phyloP scores from a whole-genome alignment of 1,284 basidiomycete genomes.

The Abortiporus biennis region DNA sequence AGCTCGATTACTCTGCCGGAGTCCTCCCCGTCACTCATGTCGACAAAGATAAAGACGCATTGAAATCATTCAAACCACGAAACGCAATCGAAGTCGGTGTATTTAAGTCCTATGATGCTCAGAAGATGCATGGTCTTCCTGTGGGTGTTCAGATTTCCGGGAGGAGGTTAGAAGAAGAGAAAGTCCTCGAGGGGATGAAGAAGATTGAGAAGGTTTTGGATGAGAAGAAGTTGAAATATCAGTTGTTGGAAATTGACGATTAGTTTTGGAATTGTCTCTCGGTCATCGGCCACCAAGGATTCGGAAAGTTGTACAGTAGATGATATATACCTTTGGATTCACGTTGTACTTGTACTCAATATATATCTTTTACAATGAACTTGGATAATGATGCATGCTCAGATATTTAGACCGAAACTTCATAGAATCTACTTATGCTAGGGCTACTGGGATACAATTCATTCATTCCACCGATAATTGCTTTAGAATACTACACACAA shows the following conservation, averaged over 20 bases:
- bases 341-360: too few relatives aligned
- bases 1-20: constrained; percentile 70
- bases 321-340: too few relatives aligned
- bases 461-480: too few relatives aligned
- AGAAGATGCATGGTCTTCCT: constrained; percentile 61
- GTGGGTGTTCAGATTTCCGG: constrained; percentile 63
- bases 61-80: constrained; percentile 31
- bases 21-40: constrained; percentile 72
- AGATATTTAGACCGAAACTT: too few relatives aligned
- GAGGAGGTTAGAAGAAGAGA: constrained; percentile 57
- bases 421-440: too few relatives aligned
- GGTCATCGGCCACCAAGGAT: neutral
- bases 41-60: constrained; percentile 45
- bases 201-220: constrained; percentile 24
- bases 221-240: constrained; percentile 19
- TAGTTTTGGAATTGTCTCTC: neutral
- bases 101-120: constrained; percentile 48
- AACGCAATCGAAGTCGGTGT: constrained; percentile 21
- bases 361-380: too few relatives aligned
- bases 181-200: constrained; percentile 44
- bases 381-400: too few relatives aligned
- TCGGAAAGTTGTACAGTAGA: neutral
- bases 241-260: constrained; percentile 15
- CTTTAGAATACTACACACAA: too few relatives aligned
- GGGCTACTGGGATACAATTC: too few relatives aligned